Base-by-base conservation (phyloP, 805 yeast species). In the Yamadazyma sp. region DNA sequence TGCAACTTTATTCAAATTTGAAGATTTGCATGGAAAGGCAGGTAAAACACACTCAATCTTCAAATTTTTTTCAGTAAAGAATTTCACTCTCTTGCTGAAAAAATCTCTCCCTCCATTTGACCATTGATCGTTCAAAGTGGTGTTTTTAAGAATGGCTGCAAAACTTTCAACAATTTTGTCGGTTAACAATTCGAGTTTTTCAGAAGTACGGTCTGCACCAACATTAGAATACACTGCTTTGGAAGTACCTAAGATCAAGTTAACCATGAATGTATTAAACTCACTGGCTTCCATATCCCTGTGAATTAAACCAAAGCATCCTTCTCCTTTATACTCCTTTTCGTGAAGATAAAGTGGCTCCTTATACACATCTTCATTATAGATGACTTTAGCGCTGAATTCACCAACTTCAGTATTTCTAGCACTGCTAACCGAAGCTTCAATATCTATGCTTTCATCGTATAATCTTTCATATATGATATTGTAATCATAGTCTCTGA, bases 21-120 rank as follows among this genome's bases (percentile, higher is more conserved):
- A 75, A 0, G 81, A 73, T 49, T 77, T 78, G 47, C 82, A 77
- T 7, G 83, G 83, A 42, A 78, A 78, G 0, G 83, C 83, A 5
- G 83, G 83, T 33, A 78, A 56, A 7, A 76, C 78, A 10, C 78
- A 74, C 51, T 76, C 78, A 41, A 78, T 64, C 25, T 65, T 66
- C 20, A 66, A 36, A 42, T 62, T 57, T 49, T 77, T 63, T 26
- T 69, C 61, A 16, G 78, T 75, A 48, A 73, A 78, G 48, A 69
- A 75, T 19, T 60, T 57, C 4, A 70, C 66, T 35, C 60, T 63
- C 18, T 59, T 53, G 7, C 63, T 50, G 43, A 77, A 78, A 27
- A 59, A 56, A 0, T 50, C 62, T 30, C 65, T 56, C 2, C 81
- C 80, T 7, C 63, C 65, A 6, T 47, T 42, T 8, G 59, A 60